Evolutionary conservation across 257 asterid genomes (phyloP).

Genomic region (Vinca minor): DNA sequence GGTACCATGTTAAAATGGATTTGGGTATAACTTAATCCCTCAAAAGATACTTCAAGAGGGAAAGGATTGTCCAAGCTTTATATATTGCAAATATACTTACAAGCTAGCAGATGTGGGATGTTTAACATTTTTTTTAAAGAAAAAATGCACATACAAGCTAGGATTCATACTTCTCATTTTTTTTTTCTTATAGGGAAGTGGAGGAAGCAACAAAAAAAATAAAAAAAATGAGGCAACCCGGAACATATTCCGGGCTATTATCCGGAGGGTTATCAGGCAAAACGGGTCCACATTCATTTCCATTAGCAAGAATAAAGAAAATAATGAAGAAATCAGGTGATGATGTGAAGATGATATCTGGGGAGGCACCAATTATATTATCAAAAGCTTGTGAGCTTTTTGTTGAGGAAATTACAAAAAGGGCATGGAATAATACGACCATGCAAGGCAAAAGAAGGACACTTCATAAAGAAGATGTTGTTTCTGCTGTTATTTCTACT

Average conservation of each 20-base stretch:
- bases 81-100: no score
- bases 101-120: no score
- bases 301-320: slow-evolving; percentile 42
- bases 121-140: no score
- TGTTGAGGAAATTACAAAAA: slow-evolving; percentile 50
- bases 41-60: no score
- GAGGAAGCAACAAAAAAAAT: no score
- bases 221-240: slow-evolving; percentile 67
- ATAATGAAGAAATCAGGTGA: slow-evolving; percentile 63
- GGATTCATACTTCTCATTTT: no score
- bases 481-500: slow-evolving; percentile 56
- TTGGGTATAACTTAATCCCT: no score
- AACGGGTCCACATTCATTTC: slow-evolving; percentile 62
- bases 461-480: slow-evolving; percentile 61
- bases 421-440: slow-evolving; percentile 59
- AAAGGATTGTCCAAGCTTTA: no score
- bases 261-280: no score
- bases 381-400: slow-evolving; percentile 75
- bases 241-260: slow-evolving; percentile 58
- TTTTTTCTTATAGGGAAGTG: no score
- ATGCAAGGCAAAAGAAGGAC: slow-evolving; percentile 61
- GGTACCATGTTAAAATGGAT: no score
- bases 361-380: slow-evolving; percentile 71
- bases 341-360: slow-evolving; percentile 75
- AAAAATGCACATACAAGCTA: no score